Conservation (phyloP, 768 basidiomycete genomes). For the Agrocybe chaxingu region DNA sequence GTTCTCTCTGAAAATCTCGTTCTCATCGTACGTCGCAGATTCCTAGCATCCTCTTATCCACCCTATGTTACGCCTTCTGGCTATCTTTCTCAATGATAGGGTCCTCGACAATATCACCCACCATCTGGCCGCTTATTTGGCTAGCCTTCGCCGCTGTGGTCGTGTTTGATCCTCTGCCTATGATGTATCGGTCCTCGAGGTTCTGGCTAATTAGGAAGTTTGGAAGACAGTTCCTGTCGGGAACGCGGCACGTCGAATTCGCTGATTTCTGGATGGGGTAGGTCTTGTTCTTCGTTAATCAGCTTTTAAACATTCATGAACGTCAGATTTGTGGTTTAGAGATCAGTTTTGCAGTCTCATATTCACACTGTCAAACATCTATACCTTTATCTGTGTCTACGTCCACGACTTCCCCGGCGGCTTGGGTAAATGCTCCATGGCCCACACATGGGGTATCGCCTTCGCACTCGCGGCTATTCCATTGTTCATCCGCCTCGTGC, state of each 20-base stretch:
- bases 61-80: conserved; percentile 80
- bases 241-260: conserved; percentile 77
- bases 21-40: conserved; percentile 39
- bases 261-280: conserved; percentile 90
- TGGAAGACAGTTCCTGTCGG: conserved; percentile 63
- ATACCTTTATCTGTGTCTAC: conserved; percentile 75
- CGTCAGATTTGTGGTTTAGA: conserved; percentile 29
- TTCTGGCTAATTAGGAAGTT: conserved; percentile 78
- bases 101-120: conserved; percentile 50
- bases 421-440: conserved; percentile 45
- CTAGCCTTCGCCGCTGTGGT: conserved; percentile 55
- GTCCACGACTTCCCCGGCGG: conserved; percentile 45
- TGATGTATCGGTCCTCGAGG: conserved; percentile 60
- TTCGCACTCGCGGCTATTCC: conserved; percentile 65
- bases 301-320: not conserved
- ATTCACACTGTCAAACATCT: conserved; percentile 72
- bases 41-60: conserved; percentile 74
- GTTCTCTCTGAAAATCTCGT: not conserved
- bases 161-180: conserved; percentile 74
- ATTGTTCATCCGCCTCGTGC: conserved; percentile 72
- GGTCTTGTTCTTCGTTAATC: conserved; percentile 15
- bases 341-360: conserved; percentile 82
- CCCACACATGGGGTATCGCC: conserved; percentile 57
- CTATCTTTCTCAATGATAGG: conserved; percentile 74
- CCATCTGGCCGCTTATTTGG: conserved; percentile 83